These are phyloP conservation scores for Cladophialophora exuberans DNA, from an alignment of 2,329 filamentous ascomycete genomes.

Conservation along the genomic window DNA sequence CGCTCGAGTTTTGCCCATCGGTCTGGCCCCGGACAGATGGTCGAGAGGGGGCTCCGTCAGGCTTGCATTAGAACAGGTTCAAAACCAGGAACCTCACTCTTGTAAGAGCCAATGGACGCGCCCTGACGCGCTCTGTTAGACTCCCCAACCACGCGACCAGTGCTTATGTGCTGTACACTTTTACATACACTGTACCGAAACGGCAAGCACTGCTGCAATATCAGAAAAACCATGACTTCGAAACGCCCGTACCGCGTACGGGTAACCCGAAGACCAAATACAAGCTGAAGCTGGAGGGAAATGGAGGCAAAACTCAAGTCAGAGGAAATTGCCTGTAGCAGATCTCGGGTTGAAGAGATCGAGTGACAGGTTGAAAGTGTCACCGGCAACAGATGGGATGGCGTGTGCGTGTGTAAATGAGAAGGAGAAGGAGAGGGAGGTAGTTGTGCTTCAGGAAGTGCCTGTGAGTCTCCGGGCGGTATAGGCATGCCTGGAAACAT, in stretches of 20 bases:
- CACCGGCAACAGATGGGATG: not conserved
- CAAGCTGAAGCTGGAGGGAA: not conserved
- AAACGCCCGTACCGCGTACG: slow-evolving; percentile 14
- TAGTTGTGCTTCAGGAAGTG: not conserved
- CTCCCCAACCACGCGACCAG: slow-evolving; percentile 29
- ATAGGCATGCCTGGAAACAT: slow-evolving; percentile 17
- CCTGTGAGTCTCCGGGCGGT: not conserved
- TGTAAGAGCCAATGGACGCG: slow-evolving; percentile 27
- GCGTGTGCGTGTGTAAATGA: no score
- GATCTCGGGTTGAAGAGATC: not conserved
- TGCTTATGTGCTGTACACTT: slow-evolving; percentile 24
- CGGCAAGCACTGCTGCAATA: slow-evolving; percentile 2
- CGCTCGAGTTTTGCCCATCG: slow-evolving; percentile 20
- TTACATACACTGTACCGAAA: slow-evolving; percentile 12
- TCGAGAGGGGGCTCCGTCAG: slow-evolving; percentile 19
- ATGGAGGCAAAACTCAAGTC: not conserved
- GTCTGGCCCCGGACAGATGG: slow-evolving; percentile 26
- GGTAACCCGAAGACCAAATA: slow-evolving; percentile 10
- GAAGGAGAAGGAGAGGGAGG: not conserved
- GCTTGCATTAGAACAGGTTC: slow-evolving; percentile 29
- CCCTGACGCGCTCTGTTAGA: slow-evolving; percentile 27
- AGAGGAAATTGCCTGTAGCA: slow-evolving; percentile 8
- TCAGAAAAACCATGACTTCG: slow-evolving; percentile 8
- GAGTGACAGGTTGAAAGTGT: slow-evolving; percentile 11
- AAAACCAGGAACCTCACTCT: slow-evolving; percentile 29